Base-by-base conservation (phyloP, 2,329 filamentous ascomycete species). In the Pestalotiopsis sp. region DNA sequence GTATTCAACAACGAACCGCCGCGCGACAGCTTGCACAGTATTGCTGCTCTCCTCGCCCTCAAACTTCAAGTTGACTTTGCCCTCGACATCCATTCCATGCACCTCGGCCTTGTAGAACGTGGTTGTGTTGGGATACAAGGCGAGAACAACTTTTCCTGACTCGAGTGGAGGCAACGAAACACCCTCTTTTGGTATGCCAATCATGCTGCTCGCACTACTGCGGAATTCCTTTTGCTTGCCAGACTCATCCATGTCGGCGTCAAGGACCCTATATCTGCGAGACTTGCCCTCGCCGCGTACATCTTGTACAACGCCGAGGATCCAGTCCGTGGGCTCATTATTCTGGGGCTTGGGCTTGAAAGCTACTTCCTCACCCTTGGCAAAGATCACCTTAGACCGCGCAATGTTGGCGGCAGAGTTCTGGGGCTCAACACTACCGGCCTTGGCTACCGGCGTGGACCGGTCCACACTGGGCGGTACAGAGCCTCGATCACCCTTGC, bases 51-150 rank as follows among this genome's bases (percentile, higher is more conserved):
- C 92, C 74, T 94, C 92, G 14, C 92, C 92, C 77, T 95, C 93
- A 74, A 95, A 95, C 71, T 93, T 90, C 72, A 95, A 82, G 68
- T 87, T 87, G 57, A 91, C 89, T 70, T 85, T 86, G 56, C 84
- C 76, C 70, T 84, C 78, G 52, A 82, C 82, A 68, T 91, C 83
- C 84, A 88, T 90, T 45, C 90, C 90, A 80, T 93, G 92, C 9
- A 95, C 93, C 73, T 94, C 92, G 1, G 93, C 93, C 77, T 92
- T 91, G 78, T 96, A 96, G 75, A 96, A 95, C 0, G 92, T 95
- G 1, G 93, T 95, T 1, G 93, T 95, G 74, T 94, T 91, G 0
- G 93, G 93, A 75, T 96, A 96, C 68, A 94, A 83, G 0, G 93
- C 93, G 68, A 95, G 83, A 9, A 95, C 93, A 60, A 90, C 88